Base-by-base conservation (phyloP, 2,329 filamentous ascomycete species). In the Rhynchosporium secalis region DNA sequence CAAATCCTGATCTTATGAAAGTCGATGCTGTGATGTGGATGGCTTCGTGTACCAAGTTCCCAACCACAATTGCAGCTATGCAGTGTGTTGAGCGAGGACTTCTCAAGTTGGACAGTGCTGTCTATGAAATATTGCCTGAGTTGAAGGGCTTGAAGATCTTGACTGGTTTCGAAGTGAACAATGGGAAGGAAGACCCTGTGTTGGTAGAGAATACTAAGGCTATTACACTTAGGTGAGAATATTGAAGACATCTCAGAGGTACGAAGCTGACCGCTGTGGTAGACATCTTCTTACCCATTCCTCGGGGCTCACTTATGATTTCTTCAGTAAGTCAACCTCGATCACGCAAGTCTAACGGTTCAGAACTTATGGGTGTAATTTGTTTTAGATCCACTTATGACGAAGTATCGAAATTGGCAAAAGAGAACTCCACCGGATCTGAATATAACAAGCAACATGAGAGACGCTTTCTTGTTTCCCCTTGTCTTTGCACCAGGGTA, bases 401-500 rank as follows among this genome's bases (percentile, higher is more conserved):
- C 10, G 5, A 61, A 62, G 15, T 70, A 66, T 43, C 66, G 59
- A 54, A 40, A 33, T 40, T 56, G 43, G n/a, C 57, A 66, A 41
- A 52, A 45, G 8, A 12, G 43, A 20, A 38, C 36, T 5, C 41
- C 59, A 26, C 41, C 59, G n/a, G 7, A 40, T 6, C 4, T 64
- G 0, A 48, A 43, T 13, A 52, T 52, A 5, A 28, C 28, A 15
- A 9, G 4, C 3, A 15, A 60, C 7, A 7, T 65, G 4, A 62
- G 58, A 1, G 60, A 65, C 29, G 49, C 52, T 9, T 61, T 49
- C 28, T 58, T 47, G 12, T 62, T 55, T 6, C 86, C 86, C 0
- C 74, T 90, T 13, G 71, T 88, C 0, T 86, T 86, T 66, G 86
- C 89, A 66, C 87, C 87, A 0, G 86, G 86, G 33, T 36, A 36